Conservation (phyloP, 2,329 filamentous ascomycete species). For the Xylariaceae sp. region DNA sequence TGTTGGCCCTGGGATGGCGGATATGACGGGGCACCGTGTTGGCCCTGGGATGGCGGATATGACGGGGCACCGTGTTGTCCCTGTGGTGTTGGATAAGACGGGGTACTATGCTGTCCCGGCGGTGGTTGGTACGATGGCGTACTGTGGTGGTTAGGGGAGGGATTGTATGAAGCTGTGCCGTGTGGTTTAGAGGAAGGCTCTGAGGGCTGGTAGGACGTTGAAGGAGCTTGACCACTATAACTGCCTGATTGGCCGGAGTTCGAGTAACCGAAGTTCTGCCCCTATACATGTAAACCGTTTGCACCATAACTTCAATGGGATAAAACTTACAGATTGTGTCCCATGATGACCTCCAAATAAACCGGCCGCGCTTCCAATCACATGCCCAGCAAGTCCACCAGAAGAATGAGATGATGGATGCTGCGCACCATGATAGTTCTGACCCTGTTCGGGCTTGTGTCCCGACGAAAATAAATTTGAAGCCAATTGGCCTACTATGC, state of each 20-base stretch:
- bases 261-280: constrained; percentile 60
- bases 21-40: constrained; percentile 20
- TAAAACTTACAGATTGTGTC: constrained; percentile 35
- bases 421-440: constrained; percentile 26
- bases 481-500: constrained; percentile 53
- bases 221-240: constrained; percentile 60
- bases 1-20: constrained; percentile 11
- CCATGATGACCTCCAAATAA: constrained; percentile 47
- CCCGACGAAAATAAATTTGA: constrained; percentile 49
- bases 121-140: constrained; percentile 23
- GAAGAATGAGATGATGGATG: constrained; percentile 34
- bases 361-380: constrained; percentile 51
- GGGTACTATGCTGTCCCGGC: constrained; percentile 10
- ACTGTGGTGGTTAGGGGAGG: constrained; percentile 24
- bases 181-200: constrained; percentile 27
- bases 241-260: constrained; percentile 48
- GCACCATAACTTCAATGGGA: not conserved
- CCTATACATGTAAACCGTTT: constrained; percentile 29
- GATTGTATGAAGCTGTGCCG: constrained; percentile 24
- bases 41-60: constrained; percentile 2
- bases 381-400: constrained; percentile 46
- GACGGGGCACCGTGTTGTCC: constrained; percentile 16
- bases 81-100: not conserved
- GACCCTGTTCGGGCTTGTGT: constrained; percentile 42
- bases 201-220: constrained; percentile 52